Base-by-base conservation (phyloP, 2,329 filamentous ascomycete genomes). In the Colletotrichum sojae region DNA sequence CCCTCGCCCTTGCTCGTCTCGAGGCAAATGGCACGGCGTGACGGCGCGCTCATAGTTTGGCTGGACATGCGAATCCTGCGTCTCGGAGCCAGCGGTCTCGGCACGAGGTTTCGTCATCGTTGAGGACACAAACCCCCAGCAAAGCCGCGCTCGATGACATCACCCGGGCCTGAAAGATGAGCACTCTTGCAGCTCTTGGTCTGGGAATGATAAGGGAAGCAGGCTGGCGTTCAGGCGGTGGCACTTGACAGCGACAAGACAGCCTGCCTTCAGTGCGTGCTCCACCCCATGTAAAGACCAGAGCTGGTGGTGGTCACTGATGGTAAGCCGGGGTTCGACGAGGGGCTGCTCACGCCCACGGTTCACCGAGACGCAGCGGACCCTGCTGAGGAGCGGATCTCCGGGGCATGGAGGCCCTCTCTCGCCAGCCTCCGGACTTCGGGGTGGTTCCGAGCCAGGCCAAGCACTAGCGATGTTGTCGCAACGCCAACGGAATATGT, bases 341-440 rank as follows among this genome's bases (percentile, higher is more conserved):
- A 66, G 61, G 65, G 62, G 54, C 49, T 59, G 31, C 40, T 15
- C 16, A 27, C 58, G 48, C 46, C 48, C 55, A 60, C 51, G 48
- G 61, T 60, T 60, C 55, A 65, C 55, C 55, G 62, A 59, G 55
- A 59, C 61, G 66, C 62, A 60, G 66, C 61, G 36, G 66, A 55
- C 40, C 66, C 61, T 39, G 31, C n/a, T 36, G 27, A 51, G 25
- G 61, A 55, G 66, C 61, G 66, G 66, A 69, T 65, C 61, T 66
- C 61, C 61, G 66, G 66, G 66, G 61, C 66, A 46, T 69, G 43
- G 66, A 66, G 55, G 66, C 43, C 20, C 51, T 51, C 45, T 49
- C 31, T 27, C 60, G 36, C 51, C 62, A 60, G 49, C 66, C 62
- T 66, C 61, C 66, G 55, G 66, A 66, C 66, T 69, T 69, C 49